Conservation (phyloP, 331 rosid genomes). For the Quercus lobata region DNA sequence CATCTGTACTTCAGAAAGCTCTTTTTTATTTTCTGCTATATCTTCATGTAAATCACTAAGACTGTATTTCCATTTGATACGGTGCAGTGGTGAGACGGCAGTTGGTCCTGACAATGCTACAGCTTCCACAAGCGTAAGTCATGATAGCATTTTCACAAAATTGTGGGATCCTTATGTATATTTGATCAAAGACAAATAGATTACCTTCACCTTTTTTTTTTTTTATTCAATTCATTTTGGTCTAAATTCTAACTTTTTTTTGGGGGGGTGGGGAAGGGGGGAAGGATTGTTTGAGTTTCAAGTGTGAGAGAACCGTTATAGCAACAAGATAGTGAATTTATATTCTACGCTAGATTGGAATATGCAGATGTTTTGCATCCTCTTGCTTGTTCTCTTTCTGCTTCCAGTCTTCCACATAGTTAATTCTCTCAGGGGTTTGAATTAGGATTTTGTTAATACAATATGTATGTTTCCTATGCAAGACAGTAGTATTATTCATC, state of each 20-base stretch:
- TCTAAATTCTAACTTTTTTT: no score
- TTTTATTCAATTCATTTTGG: no score
- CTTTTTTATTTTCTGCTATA: background rate
- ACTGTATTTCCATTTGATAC: slow-evolving; percentile 15
- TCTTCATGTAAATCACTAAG: slow-evolving; percentile 20
- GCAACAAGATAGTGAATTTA: no score
- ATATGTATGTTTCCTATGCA: background rate
- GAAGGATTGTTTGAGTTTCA: background rate
- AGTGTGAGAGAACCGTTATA: no score
- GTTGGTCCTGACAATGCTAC: slow-evolving; percentile 39
- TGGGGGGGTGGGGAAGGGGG: background rate
- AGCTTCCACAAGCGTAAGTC: slow-evolving; percentile 44
- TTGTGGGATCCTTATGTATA: background rate
- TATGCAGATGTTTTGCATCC: background rate
- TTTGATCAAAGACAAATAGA: background rate
- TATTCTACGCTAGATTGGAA: background rate
- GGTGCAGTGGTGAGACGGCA: slow-evolving; percentile 56
- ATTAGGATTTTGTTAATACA: background rate
- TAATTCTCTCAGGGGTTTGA: background rate
- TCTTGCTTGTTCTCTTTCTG: background rate
- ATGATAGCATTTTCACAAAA: background rate
- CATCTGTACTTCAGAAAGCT: background rate
- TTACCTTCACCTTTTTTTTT: background rate
- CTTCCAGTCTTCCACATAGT: background rate
- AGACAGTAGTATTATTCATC: background rate